Conservation (phyloP, 2,329 filamentous ascomycete genomes). For the Pseudogymnoascus sp. region DNA sequence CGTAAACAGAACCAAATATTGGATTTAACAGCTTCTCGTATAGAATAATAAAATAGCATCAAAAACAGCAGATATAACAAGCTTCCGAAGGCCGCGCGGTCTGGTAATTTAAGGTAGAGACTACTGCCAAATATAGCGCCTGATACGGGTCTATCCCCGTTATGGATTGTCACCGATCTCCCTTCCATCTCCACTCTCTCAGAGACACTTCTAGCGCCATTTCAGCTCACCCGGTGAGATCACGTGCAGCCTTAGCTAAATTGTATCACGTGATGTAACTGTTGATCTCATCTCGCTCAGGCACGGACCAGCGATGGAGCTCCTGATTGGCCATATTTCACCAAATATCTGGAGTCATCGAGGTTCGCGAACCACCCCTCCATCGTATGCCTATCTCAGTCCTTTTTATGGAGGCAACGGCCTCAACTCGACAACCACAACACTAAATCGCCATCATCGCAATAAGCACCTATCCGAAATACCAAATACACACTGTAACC, state of each 20-base stretch:
- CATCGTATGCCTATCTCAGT: not conserved
- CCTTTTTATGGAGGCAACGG: not conserved
- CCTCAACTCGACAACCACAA: not conserved
- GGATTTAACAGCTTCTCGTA: not conserved
- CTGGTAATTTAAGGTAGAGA: not conserved
- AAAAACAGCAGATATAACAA: not conserved
- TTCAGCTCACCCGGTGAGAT: not conserved
- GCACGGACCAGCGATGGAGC: not conserved
- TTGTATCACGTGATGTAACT: not conserved
- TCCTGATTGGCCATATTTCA: not conserved
- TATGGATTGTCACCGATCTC: not conserved
- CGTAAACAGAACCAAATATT: not conserved
- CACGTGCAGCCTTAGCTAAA: not conserved
- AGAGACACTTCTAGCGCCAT: not conserved
- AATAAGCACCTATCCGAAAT: not conserved
- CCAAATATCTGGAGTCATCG: constrained; percentile 7
- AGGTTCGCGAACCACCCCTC: constrained; percentile 6
- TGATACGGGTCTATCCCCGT: not conserved
- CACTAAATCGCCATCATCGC: not conserved
- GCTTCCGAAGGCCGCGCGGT: too few relatives aligned
- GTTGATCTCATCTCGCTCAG: not conserved
- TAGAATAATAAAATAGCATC: not conserved
- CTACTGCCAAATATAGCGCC: not conserved
- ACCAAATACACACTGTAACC: not conserved
- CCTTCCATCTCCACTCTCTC: not conserved